These are phyloP conservation scores for Malassezia arunalokei DNA, from an alignment of 1,284 basidiomycete species.

Conservation along the genomic window DNA sequence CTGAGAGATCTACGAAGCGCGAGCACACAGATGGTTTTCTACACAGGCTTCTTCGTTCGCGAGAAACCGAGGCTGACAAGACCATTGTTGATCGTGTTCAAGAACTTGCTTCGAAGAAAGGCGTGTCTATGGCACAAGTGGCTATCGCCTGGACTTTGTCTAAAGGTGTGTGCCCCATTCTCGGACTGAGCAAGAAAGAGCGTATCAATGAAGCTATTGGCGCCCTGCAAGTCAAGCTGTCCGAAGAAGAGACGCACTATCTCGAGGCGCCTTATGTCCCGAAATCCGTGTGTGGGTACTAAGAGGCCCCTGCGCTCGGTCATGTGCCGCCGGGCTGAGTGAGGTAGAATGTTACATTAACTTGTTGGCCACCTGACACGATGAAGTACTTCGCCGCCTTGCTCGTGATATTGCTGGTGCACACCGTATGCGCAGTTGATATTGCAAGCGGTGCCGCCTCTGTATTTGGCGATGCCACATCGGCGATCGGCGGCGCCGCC, in stretches of 20 bases:
- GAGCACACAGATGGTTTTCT: background rate
- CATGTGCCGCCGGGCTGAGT: too few species aligned
- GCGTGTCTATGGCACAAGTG: slow-evolving; percentile 48
- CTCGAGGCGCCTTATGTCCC: slow-evolving; percentile 11
- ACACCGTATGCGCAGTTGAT: background rate
- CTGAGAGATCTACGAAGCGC: background rate
- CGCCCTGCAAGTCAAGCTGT: slow-evolving; percentile 1
- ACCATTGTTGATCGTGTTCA: slow-evolving; percentile 44
- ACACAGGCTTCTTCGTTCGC: background rate
- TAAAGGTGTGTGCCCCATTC: slow-evolving; percentile 7
- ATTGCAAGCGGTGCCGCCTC: background rate
- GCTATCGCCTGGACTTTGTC: slow-evolving; percentile 45
- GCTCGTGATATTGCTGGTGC: background rate
- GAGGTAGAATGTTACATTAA: too few species aligned
- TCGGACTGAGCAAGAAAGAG: slow-evolving; percentile 11
- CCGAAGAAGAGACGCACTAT: background rate
- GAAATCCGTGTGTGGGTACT: slow-evolving; percentile 9
- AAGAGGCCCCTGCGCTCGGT: background rate
- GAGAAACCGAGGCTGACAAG: slow-evolving; percentile 6
- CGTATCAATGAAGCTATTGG: slow-evolving; percentile 12
- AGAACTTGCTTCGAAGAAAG: slow-evolving; percentile 46
- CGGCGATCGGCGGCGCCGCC: background rate
- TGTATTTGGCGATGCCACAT: background rate
- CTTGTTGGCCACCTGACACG: background rate
- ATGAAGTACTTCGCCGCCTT: background rate